These are phyloP conservation scores for Lentinula edodes DNA, from an alignment of 768 basidiomycete genomes.

Conservation along the genomic window DNA sequence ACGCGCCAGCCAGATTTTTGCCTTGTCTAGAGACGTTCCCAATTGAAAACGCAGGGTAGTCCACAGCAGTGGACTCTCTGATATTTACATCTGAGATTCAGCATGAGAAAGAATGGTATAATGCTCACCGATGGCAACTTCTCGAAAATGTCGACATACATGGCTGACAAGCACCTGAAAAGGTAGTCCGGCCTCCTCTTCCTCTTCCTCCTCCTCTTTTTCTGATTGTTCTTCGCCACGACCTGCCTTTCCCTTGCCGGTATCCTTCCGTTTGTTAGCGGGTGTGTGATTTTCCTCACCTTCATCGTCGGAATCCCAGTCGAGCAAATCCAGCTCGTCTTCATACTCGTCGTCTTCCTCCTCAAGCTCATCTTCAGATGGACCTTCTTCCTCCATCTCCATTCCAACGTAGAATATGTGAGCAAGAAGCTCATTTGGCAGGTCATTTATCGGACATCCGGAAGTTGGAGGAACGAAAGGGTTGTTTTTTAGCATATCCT, in stretches of 20 bases:
- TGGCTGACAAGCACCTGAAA: slow-evolving; percentile 35
- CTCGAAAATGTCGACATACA: slow-evolving; percentile 37
- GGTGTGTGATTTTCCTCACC: slow-evolving; percentile 19
- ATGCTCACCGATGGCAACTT: slow-evolving; percentile 20
- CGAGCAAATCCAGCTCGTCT: slow-evolving; percentile 16
- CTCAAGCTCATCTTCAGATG: slow-evolving; percentile 20
- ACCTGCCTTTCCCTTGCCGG: slow-evolving; percentile 1
- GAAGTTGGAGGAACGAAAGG: slow-evolving; percentile 40
- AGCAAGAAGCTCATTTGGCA: slow-evolving; percentile 53
- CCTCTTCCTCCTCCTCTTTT: slow-evolving; percentile 14
- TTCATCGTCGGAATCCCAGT: slow-evolving; percentile 27
- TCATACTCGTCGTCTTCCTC: slow-evolving; percentile 27
- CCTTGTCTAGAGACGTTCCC: slow-evolving; percentile 16
- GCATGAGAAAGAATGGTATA: background rate
- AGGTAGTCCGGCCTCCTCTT: slow-evolving; percentile 16
- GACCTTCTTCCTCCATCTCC: slow-evolving; percentile 27
- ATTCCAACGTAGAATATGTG: slow-evolving; percentile 49
- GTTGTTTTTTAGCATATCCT: slow-evolving; percentile 37
- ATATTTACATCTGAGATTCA: background rate
- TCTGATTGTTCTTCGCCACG: slow-evolving; percentile 21
- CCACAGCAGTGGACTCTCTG: slow-evolving; percentile 32
- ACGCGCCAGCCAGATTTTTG: slow-evolving; percentile 23
- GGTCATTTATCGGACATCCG: slow-evolving; percentile 45
- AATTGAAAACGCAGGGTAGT: slow-evolving; percentile 27
- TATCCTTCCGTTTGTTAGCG: slow-evolving; percentile 12